Conservation (phyloP, 352 stramenopile genomes). For the Elongisporangium prolatum region DNA sequence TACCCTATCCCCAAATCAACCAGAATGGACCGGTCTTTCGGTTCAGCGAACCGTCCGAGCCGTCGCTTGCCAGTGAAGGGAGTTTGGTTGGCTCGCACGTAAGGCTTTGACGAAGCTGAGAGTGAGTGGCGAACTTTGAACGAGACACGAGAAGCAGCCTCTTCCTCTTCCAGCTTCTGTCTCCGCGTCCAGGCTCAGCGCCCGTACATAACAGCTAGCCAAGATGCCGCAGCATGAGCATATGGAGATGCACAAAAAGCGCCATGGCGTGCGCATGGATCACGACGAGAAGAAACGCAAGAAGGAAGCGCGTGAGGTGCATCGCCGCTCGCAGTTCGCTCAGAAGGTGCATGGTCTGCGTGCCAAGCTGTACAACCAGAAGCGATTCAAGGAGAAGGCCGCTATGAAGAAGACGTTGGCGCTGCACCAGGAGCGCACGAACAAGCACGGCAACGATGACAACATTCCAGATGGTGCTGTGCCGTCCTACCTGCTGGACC, state of each 20-base stretch:
- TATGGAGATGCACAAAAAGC: slow-evolving; percentile 99
- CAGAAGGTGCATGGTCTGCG: slow-evolving; percentile 98
- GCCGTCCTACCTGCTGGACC: slow-evolving; percentile 98
- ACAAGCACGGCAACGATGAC: slow-evolving; percentile 99
- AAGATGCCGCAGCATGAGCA: slow-evolving; percentile 99
- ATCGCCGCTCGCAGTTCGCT: slow-evolving; percentile 96
- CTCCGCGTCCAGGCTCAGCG: background rate
- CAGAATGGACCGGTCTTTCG: background rate
- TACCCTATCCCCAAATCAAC: background rate
- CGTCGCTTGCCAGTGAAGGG: background rate
- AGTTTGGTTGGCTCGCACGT: background rate
- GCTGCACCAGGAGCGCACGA: slow-evolving; percentile 98
- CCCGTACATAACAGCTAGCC: slow-evolving; percentile 3
- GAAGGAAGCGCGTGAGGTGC: slow-evolving; percentile 97
- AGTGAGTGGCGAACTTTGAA: background rate
- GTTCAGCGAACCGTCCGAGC: background rate
- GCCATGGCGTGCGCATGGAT: slow-evolving; percentile 98
- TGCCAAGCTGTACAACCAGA: slow-evolving; percentile 99
- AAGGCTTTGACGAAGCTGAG: background rate
- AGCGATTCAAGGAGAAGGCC: slow-evolving; percentile 99
- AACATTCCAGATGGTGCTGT: slow-evolving; percentile 95
- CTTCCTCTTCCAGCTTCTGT: background rate
- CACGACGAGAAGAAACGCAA: slow-evolving; percentile 96
- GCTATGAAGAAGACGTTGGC: slow-evolving; percentile 99
- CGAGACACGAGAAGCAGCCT: background rate